Evolutionary conservation across 495 filamentous ascomycete species (phyloP).

Genomic region (Cercophora newfieldiana): DNA sequence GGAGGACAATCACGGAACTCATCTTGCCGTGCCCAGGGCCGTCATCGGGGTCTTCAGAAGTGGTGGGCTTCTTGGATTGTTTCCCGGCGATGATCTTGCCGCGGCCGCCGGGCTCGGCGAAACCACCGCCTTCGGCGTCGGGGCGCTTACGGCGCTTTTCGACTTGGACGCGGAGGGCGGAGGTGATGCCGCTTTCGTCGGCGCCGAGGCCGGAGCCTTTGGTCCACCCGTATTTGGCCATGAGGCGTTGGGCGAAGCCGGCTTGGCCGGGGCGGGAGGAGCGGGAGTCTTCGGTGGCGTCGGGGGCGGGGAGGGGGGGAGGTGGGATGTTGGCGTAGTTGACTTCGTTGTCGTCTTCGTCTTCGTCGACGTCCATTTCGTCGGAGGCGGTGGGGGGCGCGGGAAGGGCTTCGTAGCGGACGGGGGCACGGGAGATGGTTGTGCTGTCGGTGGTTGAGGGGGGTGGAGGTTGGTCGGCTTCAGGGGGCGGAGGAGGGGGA

Average conservation of each 20-base stretch:
- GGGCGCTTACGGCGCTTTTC: slow-evolving; percentile 78
- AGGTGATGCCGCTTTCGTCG: slow-evolving; percentile 73
- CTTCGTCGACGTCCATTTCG: slow-evolving; percentile 54
- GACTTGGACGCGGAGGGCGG: slow-evolving; percentile 76
- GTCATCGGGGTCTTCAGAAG: slow-evolving; percentile 43
- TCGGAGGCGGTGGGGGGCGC: slow-evolving; percentile 54
- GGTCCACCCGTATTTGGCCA: slow-evolving; percentile 91
- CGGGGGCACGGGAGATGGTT: slow-evolving; percentile 82
- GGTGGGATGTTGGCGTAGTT: slow-evolving; percentile 45
- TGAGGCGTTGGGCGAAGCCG: slow-evolving; percentile 77
- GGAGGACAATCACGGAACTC: slow-evolving; percentile 76
- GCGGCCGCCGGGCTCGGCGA: slow-evolving; percentile 63
- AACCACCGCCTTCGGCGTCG: slow-evolving; percentile 79
- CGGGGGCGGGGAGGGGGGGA: slow-evolving; percentile 10
- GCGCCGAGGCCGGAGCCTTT: slow-evolving; percentile 86
- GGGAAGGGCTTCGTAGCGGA: slow-evolving; percentile 73
- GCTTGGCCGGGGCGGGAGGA: slow-evolving; percentile 75
- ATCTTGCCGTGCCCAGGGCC: slow-evolving; percentile 68
- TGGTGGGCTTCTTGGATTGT: slow-evolving; percentile 9
- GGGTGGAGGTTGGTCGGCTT: slow-evolving; percentile 50
- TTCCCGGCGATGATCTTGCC: slow-evolving; percentile 77
- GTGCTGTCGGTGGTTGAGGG: slow-evolving; percentile 41
- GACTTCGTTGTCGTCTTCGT: slow-evolving; percentile 42
- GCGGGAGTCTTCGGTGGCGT: background rate
- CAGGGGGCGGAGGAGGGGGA: slow-evolving; percentile 36